A percentile compares a stretch with the other conserved stretches of the same genome.
Conservation (phyloP, 768 basidiomycete genomes). For the Plicaturopsis crispa region DNA sequence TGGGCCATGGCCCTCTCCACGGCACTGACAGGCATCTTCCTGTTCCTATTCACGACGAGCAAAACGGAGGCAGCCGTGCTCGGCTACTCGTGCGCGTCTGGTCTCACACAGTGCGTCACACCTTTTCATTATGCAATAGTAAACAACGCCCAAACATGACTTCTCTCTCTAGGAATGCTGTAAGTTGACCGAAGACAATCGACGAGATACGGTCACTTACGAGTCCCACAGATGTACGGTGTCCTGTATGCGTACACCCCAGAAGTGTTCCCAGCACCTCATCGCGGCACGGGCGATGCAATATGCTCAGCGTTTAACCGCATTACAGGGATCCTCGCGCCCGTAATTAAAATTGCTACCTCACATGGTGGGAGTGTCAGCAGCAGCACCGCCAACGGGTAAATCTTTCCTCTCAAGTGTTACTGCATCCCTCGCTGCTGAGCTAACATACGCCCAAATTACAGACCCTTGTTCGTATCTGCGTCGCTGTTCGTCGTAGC, state of each 20-base stretch:
- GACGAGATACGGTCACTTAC: not conserved
- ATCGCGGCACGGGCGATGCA: constrained; percentile 49
- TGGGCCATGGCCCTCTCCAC: constrained; percentile 39
- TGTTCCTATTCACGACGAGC: constrained; percentile 46
- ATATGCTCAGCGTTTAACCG: constrained; percentile 41
- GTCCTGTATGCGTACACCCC: constrained; percentile 52
- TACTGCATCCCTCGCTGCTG: not conserved
- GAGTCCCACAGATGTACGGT: constrained; percentile 35
- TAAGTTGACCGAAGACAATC: constrained; percentile 11
- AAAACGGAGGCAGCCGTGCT: constrained; percentile 29
- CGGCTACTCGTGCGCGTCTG: constrained; percentile 37
- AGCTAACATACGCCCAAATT: not conserved
- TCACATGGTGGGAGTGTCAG: constrained; percentile 24
- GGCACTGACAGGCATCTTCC: constrained; percentile 34
- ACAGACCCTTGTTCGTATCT: constrained; percentile 41
- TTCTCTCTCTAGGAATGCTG: constrained; percentile 23
- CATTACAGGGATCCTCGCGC: constrained; percentile 38
- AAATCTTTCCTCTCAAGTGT: constrained; percentile 3
- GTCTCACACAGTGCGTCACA: constrained; percentile 30
- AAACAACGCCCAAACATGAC: too few species aligned
- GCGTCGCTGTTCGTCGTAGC: constrained; percentile 38
- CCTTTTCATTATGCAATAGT: not conserved
- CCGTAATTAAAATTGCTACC: constrained; percentile 40
- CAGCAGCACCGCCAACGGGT: constrained; percentile 28
- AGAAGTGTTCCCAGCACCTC: constrained; percentile 50